A percentile compares a stretch with the other conserved stretches of the same genome.
Evolutionary conservation across 2,329 filamentous ascomycete genomes (phyloP).

Genomic region (Fusarium sp.): DNA sequence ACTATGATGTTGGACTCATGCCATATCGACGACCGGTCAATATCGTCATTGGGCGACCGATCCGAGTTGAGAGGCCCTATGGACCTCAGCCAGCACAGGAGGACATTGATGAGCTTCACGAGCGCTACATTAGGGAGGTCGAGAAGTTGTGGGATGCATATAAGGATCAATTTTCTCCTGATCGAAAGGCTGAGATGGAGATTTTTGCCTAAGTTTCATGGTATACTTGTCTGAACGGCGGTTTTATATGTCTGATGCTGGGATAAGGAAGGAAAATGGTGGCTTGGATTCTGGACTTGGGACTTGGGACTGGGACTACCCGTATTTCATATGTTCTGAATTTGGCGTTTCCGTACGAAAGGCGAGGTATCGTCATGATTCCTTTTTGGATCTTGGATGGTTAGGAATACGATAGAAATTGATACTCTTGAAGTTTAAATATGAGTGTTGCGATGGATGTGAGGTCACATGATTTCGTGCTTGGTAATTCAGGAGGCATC

Average conservation of each 20-base stretch:
- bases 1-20: conserved; percentile 97
- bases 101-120: conserved; percentile 83
- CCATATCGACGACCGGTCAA: conserved; percentile 89
- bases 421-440: background rate
- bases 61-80: conserved; percentile 69
- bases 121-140: conserved; percentile 77
- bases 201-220: conserved; percentile 62
- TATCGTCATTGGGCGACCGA: conserved; percentile 85
- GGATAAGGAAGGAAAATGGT: background rate
- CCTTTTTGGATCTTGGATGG: background rate
- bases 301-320: background rate
- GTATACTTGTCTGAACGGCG: background rate
- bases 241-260: background rate
- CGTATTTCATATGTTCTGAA: conserved; percentile 12
- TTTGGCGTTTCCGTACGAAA: background rate
- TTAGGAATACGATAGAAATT: background rate
- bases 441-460: background rate
- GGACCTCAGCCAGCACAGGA: conserved; percentile 69
- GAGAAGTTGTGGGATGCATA: conserved; percentile 76
- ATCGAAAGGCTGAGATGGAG: conserved; percentile 70
- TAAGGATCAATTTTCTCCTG: conserved; percentile 75
- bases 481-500: conserved; percentile 15
- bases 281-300: background rate
- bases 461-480: conserved; percentile 41
- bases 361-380: background rate